These are phyloP conservation scores for Lactarius trivialis DNA, from an alignment of 768 basidiomycete species.

Conservation along the genomic window DNA sequence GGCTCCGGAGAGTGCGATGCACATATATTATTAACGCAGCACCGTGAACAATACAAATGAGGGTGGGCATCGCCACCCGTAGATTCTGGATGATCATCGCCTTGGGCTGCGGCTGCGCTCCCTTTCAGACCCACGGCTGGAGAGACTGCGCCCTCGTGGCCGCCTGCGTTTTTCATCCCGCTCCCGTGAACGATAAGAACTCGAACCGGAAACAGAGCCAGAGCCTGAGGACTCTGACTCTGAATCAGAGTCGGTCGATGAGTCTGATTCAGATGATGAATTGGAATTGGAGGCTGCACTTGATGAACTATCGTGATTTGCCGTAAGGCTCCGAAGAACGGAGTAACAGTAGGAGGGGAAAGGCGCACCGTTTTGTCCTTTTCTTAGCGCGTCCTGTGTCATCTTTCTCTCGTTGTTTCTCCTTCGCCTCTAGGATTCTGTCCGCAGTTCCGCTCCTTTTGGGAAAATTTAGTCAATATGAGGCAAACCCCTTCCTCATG, in stretches of 20 bases:
- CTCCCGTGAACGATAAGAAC: conserved; percentile 31
- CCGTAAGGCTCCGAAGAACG: conserved; percentile 17
- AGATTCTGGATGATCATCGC: conserved; percentile 1
- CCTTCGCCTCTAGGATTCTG: conserved; percentile 74
- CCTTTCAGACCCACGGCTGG: conserved; percentile 1
- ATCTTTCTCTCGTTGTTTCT: conserved; percentile 59
- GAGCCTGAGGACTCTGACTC: conserved; percentile 41
- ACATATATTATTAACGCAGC: background rate
- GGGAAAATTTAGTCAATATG: background rate
- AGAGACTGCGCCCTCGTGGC: conserved; percentile 26
- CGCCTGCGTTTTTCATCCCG: conserved; percentile 36
- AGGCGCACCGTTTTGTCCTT: conserved; percentile 30
- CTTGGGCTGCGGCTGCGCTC: conserved; percentile 7
- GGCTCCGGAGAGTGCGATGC: background rate
- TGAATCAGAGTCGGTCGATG: conserved; percentile 36
- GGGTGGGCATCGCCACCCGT: background rate
- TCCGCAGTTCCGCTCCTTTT: conserved; percentile 73
- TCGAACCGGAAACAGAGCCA: conserved; percentile 37
- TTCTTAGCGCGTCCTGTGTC: conserved; percentile 28
- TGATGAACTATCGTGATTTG: conserved; percentile 20
- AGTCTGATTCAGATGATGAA: conserved; percentile 24
- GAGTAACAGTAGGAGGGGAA: background rate
- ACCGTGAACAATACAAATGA: background rate
- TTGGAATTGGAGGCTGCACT: background rate
- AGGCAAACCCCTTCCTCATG: no score